phyloP scores from a whole-genome alignment of 257 asterid species.

The Rauvolfia tetraphylla region DNA sequence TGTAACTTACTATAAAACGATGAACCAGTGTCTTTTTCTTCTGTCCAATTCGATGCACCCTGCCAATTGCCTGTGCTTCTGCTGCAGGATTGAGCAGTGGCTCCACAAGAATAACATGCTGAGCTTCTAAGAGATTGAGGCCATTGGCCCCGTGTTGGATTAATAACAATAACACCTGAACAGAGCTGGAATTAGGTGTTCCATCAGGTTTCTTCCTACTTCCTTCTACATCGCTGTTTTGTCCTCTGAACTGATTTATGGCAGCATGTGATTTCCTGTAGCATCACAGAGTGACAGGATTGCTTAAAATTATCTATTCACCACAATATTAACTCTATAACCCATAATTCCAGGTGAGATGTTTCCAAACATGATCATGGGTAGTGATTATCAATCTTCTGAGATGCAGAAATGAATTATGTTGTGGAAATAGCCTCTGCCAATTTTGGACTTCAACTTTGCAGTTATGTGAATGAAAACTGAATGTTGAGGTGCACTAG shows the following conservation, averaged over 20 bases:
- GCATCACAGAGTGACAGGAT: conserved; percentile 1
- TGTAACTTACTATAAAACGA: conserved; percentile 75
- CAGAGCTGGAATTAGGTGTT: conserved; percentile 35
- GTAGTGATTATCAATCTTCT: background rate
- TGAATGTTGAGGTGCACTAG: background rate
- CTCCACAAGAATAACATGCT: conserved; percentile 92
- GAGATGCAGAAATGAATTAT: background rate
- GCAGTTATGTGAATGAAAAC: background rate
- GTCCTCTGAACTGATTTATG: conserved; percentile 75
- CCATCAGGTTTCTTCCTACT: conserved; percentile 29
- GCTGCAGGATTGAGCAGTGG: conserved; percentile 96
- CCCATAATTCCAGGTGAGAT: too few relatives aligned
- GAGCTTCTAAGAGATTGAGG: conserved; percentile 92
- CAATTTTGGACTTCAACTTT: background rate
- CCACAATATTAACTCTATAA: background rate
- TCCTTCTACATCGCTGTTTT: conserved; percentile 32
- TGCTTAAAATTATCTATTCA: background rate
- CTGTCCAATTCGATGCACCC: conserved; percentile 98
- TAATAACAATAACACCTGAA: conserved; percentile 75
- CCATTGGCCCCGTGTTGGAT: conserved; percentile 97
- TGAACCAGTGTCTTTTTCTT: conserved; percentile 78
- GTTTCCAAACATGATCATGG: background rate
- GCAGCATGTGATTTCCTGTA: conserved; percentile 83
- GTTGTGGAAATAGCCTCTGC: background rate
- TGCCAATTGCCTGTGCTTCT: conserved; percentile 97